Base-by-base conservation (phyloP, 148 eudicot genomes). In the Chenopodium suecicum region DNA sequence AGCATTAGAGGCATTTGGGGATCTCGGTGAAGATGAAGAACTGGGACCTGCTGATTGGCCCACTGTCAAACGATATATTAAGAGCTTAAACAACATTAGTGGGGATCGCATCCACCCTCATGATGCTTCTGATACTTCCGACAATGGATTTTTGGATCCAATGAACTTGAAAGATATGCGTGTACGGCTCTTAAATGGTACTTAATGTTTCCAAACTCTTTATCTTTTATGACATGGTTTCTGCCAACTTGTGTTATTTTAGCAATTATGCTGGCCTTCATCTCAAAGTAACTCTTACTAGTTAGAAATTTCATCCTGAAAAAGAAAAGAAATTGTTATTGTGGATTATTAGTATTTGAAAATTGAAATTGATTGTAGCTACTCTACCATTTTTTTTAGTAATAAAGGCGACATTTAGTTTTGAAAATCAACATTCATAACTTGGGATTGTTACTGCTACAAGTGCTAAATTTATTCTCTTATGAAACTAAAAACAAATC, bases 41-140 rank as follows among this genome's bases (percentile, higher is more conserved):
- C 84, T 95, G 69, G 99, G 98, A 78, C 99, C 98, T 85, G 94
- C 89, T 81, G 98, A 95, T 75, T 95, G 98, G 98, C 88, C 90
- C 58, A 90, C 98, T 78, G 97, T 95, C 81, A 93, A 90, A 84
- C 84, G 86, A 84, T 88, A 93, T 82, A 95, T 95, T 62, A 86
- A 87, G 76, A 80, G 91, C 87, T 84, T 95, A 80, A 87, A 86
- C 78, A 91, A 85, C 70, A 70, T 90, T 74, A 94, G 90, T 54
- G 98, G 92, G 69, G 98, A 93, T 73, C 80, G 83, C 17, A 78
- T 80, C 76, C 97, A 95, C 78, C 94, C 97, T 14, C 93, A 95
- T 85, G 87, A 82, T 80, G 86, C 54, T 67, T 75, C 94, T 50
- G 87, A 81, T 79, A 82, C 67, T 65, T 75, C 95, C 23, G 89